These are phyloP conservation scores for Tephrocybe sp. DNA, from an alignment of 768 basidiomycete genomes.

Conservation along the genomic window DNA sequence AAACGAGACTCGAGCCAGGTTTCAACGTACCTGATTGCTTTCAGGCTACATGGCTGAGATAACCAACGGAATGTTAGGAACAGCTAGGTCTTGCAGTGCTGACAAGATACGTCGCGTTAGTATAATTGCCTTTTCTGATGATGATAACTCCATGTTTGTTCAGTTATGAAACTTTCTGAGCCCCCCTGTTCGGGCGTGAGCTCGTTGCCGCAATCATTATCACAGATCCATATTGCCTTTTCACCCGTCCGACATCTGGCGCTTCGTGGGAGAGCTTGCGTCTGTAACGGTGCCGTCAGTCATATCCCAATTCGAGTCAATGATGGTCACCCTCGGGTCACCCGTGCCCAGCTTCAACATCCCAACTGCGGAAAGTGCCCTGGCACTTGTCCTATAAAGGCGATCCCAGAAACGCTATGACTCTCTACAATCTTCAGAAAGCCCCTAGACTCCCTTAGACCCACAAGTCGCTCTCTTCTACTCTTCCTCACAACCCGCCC, in stretches of 20 bases:
- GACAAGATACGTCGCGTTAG: constrained; percentile 11
- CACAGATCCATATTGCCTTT: constrained; percentile 31
- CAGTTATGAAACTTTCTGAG: constrained; percentile 34
- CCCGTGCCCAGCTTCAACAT: constrained; percentile 29
- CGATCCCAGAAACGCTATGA: constrained; percentile 23
- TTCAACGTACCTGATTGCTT: constrained; percentile 17
- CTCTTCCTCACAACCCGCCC: constrained; percentile 7
- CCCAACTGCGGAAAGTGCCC: constrained; percentile 29
- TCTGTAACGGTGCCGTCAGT: constrained; percentile 26
- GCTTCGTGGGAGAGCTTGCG: constrained; percentile 24
- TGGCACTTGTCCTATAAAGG: constrained; percentile 27
- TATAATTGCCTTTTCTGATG: constrained; percentile 19
- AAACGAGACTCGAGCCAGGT: constrained; percentile 13
- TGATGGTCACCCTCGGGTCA: constrained; percentile 34
- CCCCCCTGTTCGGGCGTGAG: constrained; percentile 35
- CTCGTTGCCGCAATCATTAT: constrained; percentile 37
- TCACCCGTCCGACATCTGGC: constrained; percentile 29
- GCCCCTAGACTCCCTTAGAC: constrained; percentile 13
- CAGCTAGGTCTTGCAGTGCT: constrained; percentile 16
- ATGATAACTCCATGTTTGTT: constrained; percentile 31
- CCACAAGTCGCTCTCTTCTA: neutral
- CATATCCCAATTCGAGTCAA: constrained; percentile 40
- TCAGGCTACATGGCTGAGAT: constrained; percentile 27
- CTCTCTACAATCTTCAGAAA: constrained; percentile 30
- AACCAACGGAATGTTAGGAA: constrained; percentile 34